Evolutionary conservation across 2,329 filamentous ascomycete genomes (phyloP).

Genomic region (Blastomyces silverae): DNA sequence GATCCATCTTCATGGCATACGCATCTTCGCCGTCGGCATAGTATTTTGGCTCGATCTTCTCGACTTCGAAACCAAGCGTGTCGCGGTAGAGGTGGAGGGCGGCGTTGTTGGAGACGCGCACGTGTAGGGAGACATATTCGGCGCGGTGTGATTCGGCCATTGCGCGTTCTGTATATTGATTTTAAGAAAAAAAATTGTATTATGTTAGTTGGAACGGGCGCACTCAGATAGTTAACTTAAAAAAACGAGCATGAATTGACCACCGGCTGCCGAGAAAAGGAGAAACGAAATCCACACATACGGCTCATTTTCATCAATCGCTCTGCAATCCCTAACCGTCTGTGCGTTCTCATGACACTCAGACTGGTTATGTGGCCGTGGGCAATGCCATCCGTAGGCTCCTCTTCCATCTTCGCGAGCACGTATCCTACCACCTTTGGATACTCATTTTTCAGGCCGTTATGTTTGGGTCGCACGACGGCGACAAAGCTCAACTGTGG

Average conservation of each 20-base stretch:
- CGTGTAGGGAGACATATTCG: conserved; percentile 90
- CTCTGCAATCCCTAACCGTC: conserved; percentile 85
- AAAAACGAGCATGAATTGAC: neutral
- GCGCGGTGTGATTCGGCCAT: conserved; percentile 95
- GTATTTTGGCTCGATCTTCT: conserved; percentile 52
- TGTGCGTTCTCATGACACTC: conserved; percentile 93
- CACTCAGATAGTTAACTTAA: neutral
- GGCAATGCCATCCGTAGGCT: conserved; percentile 79
- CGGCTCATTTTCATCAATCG: conserved; percentile 95
- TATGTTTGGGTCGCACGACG: conserved; percentile 75
- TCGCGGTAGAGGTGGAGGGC: conserved; percentile 88
- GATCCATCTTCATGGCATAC: conserved; percentile 84
- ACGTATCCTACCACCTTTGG: conserved; percentile 98
- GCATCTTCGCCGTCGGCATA: conserved; percentile 98
- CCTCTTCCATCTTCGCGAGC: conserved; percentile 99
- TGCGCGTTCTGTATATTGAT: conserved; percentile 60
- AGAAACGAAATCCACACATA: conserved; percentile 48
- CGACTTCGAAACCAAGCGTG: conserved; percentile 80
- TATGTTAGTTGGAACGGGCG: neutral
- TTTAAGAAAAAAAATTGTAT: conserved; percentile 10
- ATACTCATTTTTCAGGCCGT: conserved; percentile 54
- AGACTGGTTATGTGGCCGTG: conserved; percentile 96
- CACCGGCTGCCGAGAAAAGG: conserved; percentile 9
- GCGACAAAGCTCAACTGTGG: conserved; percentile 95
- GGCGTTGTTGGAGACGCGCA: conserved; percentile 86